Base-by-base conservation (phyloP, 2,329 filamentous ascomycete genomes). In the Penicillium freii region DNA sequence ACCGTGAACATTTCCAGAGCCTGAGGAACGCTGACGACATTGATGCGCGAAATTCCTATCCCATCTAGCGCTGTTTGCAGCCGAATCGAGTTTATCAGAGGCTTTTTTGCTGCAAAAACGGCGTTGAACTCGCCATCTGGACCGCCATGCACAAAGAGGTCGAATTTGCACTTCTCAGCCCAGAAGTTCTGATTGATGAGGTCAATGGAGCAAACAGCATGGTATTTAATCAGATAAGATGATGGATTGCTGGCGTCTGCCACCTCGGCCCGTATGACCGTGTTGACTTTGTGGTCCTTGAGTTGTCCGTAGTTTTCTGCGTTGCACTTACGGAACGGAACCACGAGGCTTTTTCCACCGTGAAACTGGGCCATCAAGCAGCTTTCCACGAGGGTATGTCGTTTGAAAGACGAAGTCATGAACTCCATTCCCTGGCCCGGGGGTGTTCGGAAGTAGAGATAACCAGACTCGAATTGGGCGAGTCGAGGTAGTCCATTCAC, bases 301-400 rank as follows among this genome's bases (percentile, higher is more conserved):
- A 74, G 33, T 9, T 66, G 63, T 1, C 71, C 71, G 56, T 70
- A 73, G 56, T 61, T 70, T 10, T 56, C 57, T 31, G 52, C 56
- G 23, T 66, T 59, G 38, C 67, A 72, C 25, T 62, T 53, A 5
- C 70, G 71, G 23, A 74, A 54, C 1, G 70, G 62, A 25, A 72
- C 47, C 36, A 69, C 57, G 38, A 74, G 61, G 15, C 63, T 63
- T 13, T 62, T 57, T 1, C 57, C 46, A 11, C 63, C 53, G 1
- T 49, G 19, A 27, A 74, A 72, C 29, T 73, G 69, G 3, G 66
- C 71, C 55, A 70, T 62, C 39, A 74, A 63, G 36, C 67, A 73
- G 40, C 66, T 60, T 27, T 73, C 67, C 15, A 67, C 48, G n/a
- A 71, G 48, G 2, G 61, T 65, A 46, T 67, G 61, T 29, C 66